Evolutionary conservation across 2,329 filamentous ascomycete genomes (phyloP), one percentile per base, ranked within the genome.

Genomic region (Aspergillus aculeatinus): DNA sequence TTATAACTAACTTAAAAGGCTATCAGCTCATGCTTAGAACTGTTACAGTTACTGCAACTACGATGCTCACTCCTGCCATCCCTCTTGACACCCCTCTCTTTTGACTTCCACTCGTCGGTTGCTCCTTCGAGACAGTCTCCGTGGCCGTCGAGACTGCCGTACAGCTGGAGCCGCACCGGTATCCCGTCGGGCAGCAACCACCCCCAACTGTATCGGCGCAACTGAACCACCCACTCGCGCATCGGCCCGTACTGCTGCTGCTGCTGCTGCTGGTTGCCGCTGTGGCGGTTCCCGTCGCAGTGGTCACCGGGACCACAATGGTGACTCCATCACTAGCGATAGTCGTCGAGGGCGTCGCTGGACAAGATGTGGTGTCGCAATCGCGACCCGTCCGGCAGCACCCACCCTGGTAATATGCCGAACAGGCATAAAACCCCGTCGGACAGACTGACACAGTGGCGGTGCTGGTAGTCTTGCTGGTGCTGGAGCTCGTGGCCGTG

Each of bases 341-440:
- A 2, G 92, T 85, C 0, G 87, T 89, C 0, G 87, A 89, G 1
- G 80, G 83, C 0, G 86, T 89, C 2, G 79, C 76, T 0, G 91
- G 90, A 69, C 94, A 98, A 6, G 89, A 90, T 0, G 89, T 90
- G 0, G 87, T 89, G 61, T 89, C 85, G 77, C 94, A 98, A 77
- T 96, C 85, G 21, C 93, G 86, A 2, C 92, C 93, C 0, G 91
- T 92, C 59, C 90, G 89, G 77, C 94, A 98, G 79, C 94, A 98
- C 21, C 92, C 92, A 14, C 90, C 92, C 2, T 84, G 80, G 60
- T 93, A 91, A 61, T 87, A 87, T 2, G 94, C 94, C 2, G 88
- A 85, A 76, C 94, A 98, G 54, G 91, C 89, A 75, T 98, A 98
- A 80, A 93, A 98, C 2, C 93, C 93, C 0, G 89, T 93, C 0